These are phyloP conservation scores for Paraurostyla sp. DNA, from an alignment of 73 alveolate species.

Conservation along the genomic window DNA sequence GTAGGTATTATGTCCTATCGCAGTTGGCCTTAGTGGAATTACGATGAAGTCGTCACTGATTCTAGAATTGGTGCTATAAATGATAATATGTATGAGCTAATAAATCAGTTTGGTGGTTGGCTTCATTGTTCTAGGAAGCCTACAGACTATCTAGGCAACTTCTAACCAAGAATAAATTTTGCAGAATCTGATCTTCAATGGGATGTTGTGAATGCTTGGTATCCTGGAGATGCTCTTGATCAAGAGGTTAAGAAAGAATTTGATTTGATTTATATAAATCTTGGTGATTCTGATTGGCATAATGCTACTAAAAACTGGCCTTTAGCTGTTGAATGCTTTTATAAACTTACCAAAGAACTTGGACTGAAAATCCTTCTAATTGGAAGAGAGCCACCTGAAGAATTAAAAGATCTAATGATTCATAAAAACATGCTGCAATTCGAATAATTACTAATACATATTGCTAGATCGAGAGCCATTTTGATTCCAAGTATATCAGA, in stretches of 20 bases:
- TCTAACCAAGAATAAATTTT: constrained; percentile 28
- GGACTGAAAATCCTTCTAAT: background rate
- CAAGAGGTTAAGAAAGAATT: constrained; percentile 31
- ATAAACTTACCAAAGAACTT: background rate
- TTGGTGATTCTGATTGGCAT: constrained; percentile 45
- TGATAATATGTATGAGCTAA: background rate
- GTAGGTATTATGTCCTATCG: constrained; percentile 36
- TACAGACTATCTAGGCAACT: constrained; percentile 21
- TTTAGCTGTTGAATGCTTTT: background rate
- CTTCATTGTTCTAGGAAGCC: constrained; percentile 26
- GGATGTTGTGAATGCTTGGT: constrained; percentile 20
- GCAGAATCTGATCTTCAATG: constrained; percentile 20
- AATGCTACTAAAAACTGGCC: constrained; percentile 43
- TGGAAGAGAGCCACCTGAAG: constrained; percentile 45
- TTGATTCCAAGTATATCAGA: constrained; percentile 34
- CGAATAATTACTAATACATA: background rate
- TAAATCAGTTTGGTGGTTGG: constrained; percentile 13
- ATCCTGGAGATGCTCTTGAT: constrained; percentile 33
- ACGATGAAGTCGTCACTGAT: background rate
- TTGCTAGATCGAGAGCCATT: background rate
- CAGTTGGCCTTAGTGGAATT: constrained; percentile 14
- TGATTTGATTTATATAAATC: background rate
- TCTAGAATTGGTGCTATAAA: background rate
- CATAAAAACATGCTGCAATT: background rate
- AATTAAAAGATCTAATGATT: background rate